These are phyloP conservation scores for Podospora sp. DNA, from an alignment of 495 filamentous ascomycete genomes.

Conservation along the genomic window DNA sequence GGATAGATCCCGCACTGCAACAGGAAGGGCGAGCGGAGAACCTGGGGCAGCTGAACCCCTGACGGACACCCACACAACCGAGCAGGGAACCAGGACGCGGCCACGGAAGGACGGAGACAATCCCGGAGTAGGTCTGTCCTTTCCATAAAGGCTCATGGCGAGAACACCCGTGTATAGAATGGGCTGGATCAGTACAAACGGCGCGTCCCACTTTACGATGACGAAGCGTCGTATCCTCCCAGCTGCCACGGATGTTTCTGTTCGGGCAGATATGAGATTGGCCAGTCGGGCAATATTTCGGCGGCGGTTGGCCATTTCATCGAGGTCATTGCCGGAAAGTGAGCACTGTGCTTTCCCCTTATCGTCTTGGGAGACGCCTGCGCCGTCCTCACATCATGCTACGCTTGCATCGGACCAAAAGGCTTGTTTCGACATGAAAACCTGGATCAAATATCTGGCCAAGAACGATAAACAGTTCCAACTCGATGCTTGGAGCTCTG, in stretches of 20 bases:
- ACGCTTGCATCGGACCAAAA: background rate
- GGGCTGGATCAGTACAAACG: background rate
- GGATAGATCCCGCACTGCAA: background rate
- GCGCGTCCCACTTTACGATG: background rate
- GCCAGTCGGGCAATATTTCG: background rate
- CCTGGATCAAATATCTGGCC: background rate
- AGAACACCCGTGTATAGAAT: background rate
- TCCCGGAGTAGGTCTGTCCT: background rate
- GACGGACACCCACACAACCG: background rate
- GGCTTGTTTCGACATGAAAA: background rate
- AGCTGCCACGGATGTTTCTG: background rate
- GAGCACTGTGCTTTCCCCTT: background rate
- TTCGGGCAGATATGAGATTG: background rate
- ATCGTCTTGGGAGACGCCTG: background rate
- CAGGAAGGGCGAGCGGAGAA: background rate
- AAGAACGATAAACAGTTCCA: background rate
- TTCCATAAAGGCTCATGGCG: background rate
- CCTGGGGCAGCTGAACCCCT: background rate
- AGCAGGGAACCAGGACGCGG: background rate
- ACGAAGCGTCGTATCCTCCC: background rate
- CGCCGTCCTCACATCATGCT: background rate
- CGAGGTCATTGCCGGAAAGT: background rate
- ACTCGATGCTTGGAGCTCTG: background rate
- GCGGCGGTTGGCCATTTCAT: background rate
- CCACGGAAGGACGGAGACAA: background rate